Evolutionary conservation across 2,329 filamentous ascomycete species (phyloP).

Genomic region (Diplocarpon rosae): DNA sequence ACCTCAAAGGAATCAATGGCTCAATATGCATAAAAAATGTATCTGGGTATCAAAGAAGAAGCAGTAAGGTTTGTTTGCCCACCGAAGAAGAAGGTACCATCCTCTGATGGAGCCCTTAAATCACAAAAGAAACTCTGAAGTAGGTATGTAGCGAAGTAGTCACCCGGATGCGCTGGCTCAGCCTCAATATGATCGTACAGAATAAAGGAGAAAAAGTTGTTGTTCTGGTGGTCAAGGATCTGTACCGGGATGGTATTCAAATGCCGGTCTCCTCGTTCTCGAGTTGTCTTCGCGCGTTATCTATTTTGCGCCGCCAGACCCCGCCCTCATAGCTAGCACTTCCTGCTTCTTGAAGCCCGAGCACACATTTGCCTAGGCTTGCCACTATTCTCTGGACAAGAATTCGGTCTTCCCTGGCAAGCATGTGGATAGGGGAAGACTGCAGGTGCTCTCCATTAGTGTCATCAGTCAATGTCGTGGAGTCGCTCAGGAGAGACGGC

Average conservation of each 20-base stretch:
- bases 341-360: constrained; percentile 45
- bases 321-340: constrained; percentile 46
- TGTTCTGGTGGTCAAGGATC: not conserved
- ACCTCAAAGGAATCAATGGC: too few species aligned
- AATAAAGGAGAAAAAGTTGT: not conserved
- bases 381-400: constrained; percentile 50
- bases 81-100: too few species aligned
- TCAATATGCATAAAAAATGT: too few species aligned
- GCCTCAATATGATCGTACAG: too few species aligned
- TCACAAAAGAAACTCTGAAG: too few species aligned
- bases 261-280: constrained; percentile 50
- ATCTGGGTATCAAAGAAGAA: too few species aligned
- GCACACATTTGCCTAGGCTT: constrained; percentile 47
- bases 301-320: constrained; percentile 59
- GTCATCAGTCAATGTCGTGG: constrained; percentile 11
- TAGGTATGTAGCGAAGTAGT: too few species aligned
- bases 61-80: too few species aligned
- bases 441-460: constrained; percentile 10
- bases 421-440: constrained; percentile 25
- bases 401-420: constrained; percentile 42
- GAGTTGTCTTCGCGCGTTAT: constrained; percentile 61
- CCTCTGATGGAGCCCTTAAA: too few species aligned
- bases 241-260: constrained; percentile 2
- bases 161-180: too few species aligned
- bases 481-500: constrained; percentile 13